Evolutionary conservation across 2,329 filamentous ascomycete genomes (phyloP), one percentile per base, ranked within the genome.

Genomic region (Penicillium paneum): DNA sequence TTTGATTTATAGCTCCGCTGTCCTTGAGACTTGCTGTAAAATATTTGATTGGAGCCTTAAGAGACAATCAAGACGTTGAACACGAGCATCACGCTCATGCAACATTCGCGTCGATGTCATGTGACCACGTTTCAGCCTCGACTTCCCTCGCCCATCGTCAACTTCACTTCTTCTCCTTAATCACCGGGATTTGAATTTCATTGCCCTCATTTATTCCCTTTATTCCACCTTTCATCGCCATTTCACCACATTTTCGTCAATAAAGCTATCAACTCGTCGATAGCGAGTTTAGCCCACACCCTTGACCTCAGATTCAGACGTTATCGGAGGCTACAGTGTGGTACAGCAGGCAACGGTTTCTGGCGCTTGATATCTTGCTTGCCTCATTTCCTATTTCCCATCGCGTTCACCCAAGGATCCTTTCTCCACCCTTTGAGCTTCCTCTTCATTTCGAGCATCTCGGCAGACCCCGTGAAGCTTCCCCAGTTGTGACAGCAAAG

Each of bases 401-500:
- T 64, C 61, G 57, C 58, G 59, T 63, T 45, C 56, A 58, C 51
- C 47, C 43, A 55, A 47, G 56, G 48, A 48, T 46, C 57, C 49
- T 48, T 46, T 44, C 40, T 56, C 46, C 50, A 48, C 49, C 48
- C 29, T 54, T 48, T 49, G 24, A 49, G 56, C 56, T 59, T 55
- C 42, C 41, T 52, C 42, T 32, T 19, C 42, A 29, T 39, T 47
- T 59, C 51, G 49, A 62, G 40, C 45, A 38, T 55, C 46, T 58
- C 59, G 52, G 38, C 44, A 55, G n/a, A 12, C 32, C 43, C 55
- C 49, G 58, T 61, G 60, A 58, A 62, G 59, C 53, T 56, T 54
- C 54, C 57, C 53, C 39, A 44, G 43, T 55, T 50, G 54, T 58
- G 57, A 54, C 57, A 50, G 54, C 52, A 52, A 55, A 56, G 41